phyloP scores from a whole-genome alignment of 768 basidiomycete genomes.

The Mrakia hoshinonis region DNA sequence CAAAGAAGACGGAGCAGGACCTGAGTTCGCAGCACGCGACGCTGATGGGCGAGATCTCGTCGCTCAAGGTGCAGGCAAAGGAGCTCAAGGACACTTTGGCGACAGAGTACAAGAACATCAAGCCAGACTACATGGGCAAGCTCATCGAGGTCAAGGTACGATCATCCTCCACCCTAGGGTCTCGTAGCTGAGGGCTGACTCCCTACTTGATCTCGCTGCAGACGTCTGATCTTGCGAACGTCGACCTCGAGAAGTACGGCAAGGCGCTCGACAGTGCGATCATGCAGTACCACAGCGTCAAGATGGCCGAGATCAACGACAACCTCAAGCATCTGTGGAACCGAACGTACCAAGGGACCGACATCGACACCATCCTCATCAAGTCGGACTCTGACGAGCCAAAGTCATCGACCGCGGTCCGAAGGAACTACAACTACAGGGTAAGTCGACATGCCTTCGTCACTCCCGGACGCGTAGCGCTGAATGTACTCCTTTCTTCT shows the following conservation, averaged over 20 bases:
- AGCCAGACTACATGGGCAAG: slow-evolving; percentile 78
- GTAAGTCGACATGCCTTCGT: slow-evolving; percentile 46
- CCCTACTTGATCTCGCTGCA: slow-evolving; percentile 37
- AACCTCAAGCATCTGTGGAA: slow-evolving; percentile 96
- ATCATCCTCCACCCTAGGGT: not conserved
- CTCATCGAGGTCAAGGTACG: slow-evolving; percentile 86
- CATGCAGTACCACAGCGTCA: slow-evolving; percentile 93
- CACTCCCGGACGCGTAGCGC: not conserved
- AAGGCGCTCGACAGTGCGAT: slow-evolving; percentile 98
- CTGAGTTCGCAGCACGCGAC: slow-evolving; percentile 18
- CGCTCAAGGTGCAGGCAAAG: slow-evolving; percentile 60
- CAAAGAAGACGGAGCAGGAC: slow-evolving; percentile 63
- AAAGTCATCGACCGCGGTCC: slow-evolving; percentile 53
- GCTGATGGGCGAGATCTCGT: slow-evolving; percentile 21
- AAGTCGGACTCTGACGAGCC: slow-evolving; percentile 86
- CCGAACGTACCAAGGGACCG: slow-evolving; percentile 97
- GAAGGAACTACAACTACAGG: slow-evolving; percentile 87
- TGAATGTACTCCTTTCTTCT: not conserved
- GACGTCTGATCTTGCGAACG: slow-evolving; percentile 98
- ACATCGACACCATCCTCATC: slow-evolving; percentile 96
- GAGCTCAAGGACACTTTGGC: slow-evolving; percentile 57
- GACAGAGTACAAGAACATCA: slow-evolving; percentile 76
- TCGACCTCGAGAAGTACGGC: slow-evolving; percentile 91
- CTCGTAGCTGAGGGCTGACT: not conserved
- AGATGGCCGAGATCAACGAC: slow-evolving; percentile 99